A percentile compares a stretch with the other conserved stretches of the same genome.
Conservation (phyloP, 768 basidiomycete genomes). For the Pholiota microspora region DNA sequence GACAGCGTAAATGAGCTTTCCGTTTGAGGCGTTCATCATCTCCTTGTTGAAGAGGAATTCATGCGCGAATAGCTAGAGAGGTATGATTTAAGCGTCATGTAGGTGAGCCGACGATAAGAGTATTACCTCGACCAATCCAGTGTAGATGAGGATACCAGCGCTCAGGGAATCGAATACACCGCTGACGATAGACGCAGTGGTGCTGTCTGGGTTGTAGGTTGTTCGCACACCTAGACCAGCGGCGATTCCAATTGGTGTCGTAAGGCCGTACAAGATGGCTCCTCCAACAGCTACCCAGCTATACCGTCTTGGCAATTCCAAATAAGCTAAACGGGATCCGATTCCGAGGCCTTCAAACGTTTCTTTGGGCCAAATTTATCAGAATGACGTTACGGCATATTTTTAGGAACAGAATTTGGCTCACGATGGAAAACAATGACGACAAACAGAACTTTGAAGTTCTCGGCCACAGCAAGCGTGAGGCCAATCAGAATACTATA, state of each 20-base stretch:
- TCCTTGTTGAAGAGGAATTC: constrained; percentile 91
- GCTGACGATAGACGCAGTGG: constrained; percentile 76
- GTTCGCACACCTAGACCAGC: constrained; percentile 72
- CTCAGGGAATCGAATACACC: constrained; percentile 85
- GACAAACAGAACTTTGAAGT: constrained; percentile 84
- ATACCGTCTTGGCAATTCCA: constrained; percentile 57
- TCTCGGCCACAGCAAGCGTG: constrained; percentile 83
- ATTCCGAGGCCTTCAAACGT: constrained; percentile 94
- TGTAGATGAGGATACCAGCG: constrained; percentile 86
- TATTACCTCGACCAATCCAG: constrained; percentile 77
- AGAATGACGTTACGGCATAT: neutral
- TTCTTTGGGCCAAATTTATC: constrained; percentile 43
- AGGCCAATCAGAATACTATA: constrained; percentile 80
- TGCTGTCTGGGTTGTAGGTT: constrained; percentile 79
- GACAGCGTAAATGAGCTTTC: constrained; percentile 69
- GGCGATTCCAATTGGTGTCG: constrained; percentile 88
- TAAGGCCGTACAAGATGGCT: constrained; percentile 67
- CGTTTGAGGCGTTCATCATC: constrained; percentile 70
- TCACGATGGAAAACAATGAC: constrained; percentile 91
- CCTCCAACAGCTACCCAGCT: constrained; percentile 56
- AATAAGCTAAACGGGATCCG: constrained; percentile 82
- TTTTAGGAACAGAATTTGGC: constrained; percentile 26
- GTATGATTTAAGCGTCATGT: too few relatives aligned
- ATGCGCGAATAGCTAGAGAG: constrained; percentile 75
- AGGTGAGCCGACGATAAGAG: neutral